Percentiles rank a stretch among this genome's conserved stretches.
Evolutionary conservation across 176 grass and related monocot species (phyloP).

Genomic region (Oryza coarctata): DNA sequence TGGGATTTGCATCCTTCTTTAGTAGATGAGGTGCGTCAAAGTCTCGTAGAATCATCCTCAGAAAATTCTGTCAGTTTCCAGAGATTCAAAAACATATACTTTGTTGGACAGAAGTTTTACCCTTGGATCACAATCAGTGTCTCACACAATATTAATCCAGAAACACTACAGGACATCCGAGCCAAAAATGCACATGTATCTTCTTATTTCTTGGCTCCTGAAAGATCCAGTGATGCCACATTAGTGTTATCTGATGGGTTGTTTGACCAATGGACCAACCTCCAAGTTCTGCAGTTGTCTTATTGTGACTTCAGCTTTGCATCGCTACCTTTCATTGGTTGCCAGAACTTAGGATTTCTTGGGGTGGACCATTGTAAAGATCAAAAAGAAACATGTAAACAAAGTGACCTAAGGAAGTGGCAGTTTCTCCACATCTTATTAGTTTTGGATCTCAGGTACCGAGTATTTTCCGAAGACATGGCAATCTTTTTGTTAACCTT

Average conservation of each 20-base stretch:
- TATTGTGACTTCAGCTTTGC: not conserved
- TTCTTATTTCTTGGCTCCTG: not conserved
- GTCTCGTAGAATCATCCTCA: not conserved
- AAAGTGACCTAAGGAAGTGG: not conserved
- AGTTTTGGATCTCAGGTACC: slow-evolving; percentile 8
- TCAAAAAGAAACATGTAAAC: not conserved
- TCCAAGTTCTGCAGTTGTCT: not conserved
- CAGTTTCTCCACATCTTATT: not conserved
- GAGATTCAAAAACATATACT: not conserved
- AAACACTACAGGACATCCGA: not conserved
- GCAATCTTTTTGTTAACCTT: not conserved
- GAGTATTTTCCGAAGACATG: not conserved
- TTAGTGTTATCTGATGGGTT: not conserved
- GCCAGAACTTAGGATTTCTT: not conserved
- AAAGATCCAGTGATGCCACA: not conserved
- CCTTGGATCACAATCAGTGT: not conserved
- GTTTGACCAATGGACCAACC: not conserved
- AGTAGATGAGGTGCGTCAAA: not conserved
- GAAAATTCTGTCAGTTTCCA: not conserved
- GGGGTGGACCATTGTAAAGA: not conserved
- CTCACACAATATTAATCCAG: no score
- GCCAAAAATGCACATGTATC: not conserved
- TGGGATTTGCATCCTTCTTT: not conserved
- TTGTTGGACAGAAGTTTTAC: not conserved
- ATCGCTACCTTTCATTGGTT: not conserved